A percentile compares a stretch with the other conserved stretches of the same genome.
phyloP scores from a whole-genome alignment of 345 rosid genomes.

The Melaleuca quinquenervia region DNA sequence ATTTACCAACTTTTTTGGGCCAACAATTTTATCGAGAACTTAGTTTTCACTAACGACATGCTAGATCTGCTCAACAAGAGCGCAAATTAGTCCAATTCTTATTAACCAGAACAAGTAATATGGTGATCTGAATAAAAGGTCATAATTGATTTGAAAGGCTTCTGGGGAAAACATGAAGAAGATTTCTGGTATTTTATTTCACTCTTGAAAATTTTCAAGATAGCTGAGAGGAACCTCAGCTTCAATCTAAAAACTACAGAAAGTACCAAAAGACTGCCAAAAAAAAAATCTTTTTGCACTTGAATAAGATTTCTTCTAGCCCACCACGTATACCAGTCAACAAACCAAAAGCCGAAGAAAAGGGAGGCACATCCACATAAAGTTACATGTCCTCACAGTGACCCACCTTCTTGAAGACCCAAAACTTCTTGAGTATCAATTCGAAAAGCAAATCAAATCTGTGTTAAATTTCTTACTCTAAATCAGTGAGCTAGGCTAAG shows the following conservation, averaged over 20 bases:
- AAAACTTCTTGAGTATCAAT: not conserved
- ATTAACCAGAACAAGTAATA: not conserved
- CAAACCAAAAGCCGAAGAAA: not conserved
- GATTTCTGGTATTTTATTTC: not conserved
- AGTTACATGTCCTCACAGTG: not conserved
- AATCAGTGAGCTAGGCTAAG: not conserved
- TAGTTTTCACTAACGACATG: not conserved
- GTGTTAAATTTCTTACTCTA: not conserved
- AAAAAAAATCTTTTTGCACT: not conserved
- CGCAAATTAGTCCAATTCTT: not conserved
- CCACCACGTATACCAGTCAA: not conserved
- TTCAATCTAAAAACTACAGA: not conserved
- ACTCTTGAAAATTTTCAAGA: not conserved
- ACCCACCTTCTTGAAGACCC: not conserved
- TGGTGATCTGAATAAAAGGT: not conserved
- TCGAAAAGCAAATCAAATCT: not conserved
- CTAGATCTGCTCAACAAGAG: not conserved
- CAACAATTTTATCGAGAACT: not conserved
- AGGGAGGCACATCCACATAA: not conserved
- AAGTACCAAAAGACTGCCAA: not conserved
- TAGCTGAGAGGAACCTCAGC: not conserved
- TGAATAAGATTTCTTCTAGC: not conserved
- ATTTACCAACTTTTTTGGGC: not conserved
- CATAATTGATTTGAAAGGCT: not conserved
- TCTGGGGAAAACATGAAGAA: not conserved